Evolutionary conservation across 169 alveolate genomes (phyloP), one percentile per base, ranked within the genome.

Genomic region (Plasmodium sp.): DNA sequence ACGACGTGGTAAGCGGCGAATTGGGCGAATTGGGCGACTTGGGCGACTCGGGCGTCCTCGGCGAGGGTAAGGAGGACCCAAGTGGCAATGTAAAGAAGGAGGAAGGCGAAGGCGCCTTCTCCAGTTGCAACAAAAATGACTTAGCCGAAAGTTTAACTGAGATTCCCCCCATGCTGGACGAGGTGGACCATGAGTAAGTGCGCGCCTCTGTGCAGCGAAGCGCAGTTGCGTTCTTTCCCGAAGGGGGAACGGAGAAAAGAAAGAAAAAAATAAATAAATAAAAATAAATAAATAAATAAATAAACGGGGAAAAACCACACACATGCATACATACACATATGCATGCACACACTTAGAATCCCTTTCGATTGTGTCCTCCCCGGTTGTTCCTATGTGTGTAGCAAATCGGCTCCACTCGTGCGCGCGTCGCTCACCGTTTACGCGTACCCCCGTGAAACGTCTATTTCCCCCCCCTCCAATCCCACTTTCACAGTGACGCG

Each of bases 131-230:
- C 31, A 88, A 88, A 34, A 79, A 80, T 58, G 90, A 88, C 72
- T n/a, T 62, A n/a, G 5, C 54, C 5, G 83, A 74, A 79, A 62
- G 75, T 27, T 3, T 81, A 77, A 88, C 67, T 48, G 80, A 45
- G 48, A 62, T 80, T 5, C 88, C 94, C 33, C 72, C 79, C n/a
- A 85, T 74, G 74, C 43, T 81, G 73, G 81, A 79, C 36, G 86
- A 88, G 39, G 48, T 88, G 58, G 85, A 73, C 39, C 94, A 88
- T 62, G 82, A 80, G 94, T 88, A 80, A 79, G 77, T 83, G 41
- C 7, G 16, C 58, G n/a, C 45, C 14, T 56, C 18, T 73, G 33
- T 43, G 48, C 7, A 43, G 7, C 2, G 22, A 48, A 18, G 77
- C 16, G 77, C 14, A 62, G 36, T 22, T 62, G 22, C 0, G 18